Percentiles rank a stretch among this genome's conserved stretches.
Conservation (phyloP, 1,284 basidiomycete species). For the Sporisorium exsertum region DNA sequence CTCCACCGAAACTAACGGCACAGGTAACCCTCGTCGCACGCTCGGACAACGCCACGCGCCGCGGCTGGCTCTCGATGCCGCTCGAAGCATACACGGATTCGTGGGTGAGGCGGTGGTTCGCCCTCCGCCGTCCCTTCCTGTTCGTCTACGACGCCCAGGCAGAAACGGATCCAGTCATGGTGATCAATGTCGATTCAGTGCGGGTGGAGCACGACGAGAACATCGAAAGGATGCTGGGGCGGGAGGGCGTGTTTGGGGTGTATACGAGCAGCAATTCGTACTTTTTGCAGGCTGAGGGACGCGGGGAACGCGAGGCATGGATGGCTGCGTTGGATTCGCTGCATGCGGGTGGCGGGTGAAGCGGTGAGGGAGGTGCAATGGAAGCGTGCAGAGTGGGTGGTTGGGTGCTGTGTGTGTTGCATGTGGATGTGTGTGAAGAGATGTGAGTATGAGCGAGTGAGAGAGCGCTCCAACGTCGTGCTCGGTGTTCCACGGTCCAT, state of each 20-base stretch:
- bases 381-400: no score
- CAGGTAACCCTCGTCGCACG: constrained; percentile 43
- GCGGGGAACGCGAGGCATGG: constrained; percentile 50
- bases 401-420: no score
- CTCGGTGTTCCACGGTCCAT: no score
- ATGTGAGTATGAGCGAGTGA: no score
- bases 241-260: constrained; percentile 55
- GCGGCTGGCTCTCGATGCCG: constrained; percentile 82
- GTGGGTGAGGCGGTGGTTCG: constrained; percentile 89
- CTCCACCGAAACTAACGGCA: constrained; percentile 36
- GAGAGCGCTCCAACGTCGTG: no score
- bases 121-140: constrained; percentile 85
- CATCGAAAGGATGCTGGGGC: constrained; percentile 83
- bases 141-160: constrained; percentile 84
- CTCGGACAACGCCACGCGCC: constrained; percentile 85
- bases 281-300: constrained; percentile 49
- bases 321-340: constrained; percentile 35
- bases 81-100: constrained; percentile 80
- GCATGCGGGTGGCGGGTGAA: background rate
- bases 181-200: constrained; percentile 85
- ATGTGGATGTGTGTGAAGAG: no score
- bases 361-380: background rate
- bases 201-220: constrained; percentile 87
- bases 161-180: constrained; percentile 81
- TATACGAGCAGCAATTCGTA: constrained; percentile 58